These are phyloP conservation scores for Dendrothele bispora DNA, from an alignment of 768 basidiomycete species.

Conservation along the genomic window DNA sequence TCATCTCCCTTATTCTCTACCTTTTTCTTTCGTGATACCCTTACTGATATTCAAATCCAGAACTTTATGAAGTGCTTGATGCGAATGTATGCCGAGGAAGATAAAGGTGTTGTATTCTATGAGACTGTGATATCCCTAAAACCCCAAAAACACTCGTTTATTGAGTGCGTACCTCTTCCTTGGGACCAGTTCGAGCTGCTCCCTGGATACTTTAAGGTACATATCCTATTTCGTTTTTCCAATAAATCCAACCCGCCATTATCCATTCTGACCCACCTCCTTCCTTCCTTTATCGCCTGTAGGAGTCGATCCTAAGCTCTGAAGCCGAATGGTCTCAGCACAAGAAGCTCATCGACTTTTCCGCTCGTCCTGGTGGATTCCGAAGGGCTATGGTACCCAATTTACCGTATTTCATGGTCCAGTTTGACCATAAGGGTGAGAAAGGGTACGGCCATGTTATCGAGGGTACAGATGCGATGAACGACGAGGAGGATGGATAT, in stretches of 20 bases:
- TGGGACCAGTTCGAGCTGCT: constrained; percentile 85
- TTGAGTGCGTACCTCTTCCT: constrained; percentile 92
- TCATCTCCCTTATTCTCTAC: neutral
- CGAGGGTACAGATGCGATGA: constrained; percentile 57
- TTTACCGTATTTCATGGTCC: constrained; percentile 98
- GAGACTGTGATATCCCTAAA: constrained; percentile 90
- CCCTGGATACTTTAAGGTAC: constrained; percentile 91
- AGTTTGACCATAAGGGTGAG: constrained; percentile 97
- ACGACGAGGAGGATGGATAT: constrained; percentile 37
- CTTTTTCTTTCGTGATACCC: neutral
- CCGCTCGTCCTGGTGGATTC: constrained; percentile 88
- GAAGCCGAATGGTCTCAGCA: constrained; percentile 99
- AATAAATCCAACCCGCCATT: neutral
- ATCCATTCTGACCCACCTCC: too few relatives aligned
- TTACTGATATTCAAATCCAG: constrained; percentile 31
- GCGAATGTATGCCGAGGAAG: constrained; percentile 90
- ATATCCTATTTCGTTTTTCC: constrained; percentile 15
- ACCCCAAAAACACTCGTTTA: constrained; percentile 87
- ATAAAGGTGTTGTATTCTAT: constrained; percentile 93
- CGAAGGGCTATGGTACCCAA: constrained; percentile 94
- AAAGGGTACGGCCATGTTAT: constrained; percentile 99
- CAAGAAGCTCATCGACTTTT: constrained; percentile 95
- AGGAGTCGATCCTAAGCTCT: constrained; percentile 93
- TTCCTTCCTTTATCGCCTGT: constrained; percentile 1
- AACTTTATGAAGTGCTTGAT: constrained; percentile 92